These are phyloP conservation scores for Plasmopara viticola DNA, from an alignment of 352 stramenopile species.

Conservation along the genomic window DNA sequence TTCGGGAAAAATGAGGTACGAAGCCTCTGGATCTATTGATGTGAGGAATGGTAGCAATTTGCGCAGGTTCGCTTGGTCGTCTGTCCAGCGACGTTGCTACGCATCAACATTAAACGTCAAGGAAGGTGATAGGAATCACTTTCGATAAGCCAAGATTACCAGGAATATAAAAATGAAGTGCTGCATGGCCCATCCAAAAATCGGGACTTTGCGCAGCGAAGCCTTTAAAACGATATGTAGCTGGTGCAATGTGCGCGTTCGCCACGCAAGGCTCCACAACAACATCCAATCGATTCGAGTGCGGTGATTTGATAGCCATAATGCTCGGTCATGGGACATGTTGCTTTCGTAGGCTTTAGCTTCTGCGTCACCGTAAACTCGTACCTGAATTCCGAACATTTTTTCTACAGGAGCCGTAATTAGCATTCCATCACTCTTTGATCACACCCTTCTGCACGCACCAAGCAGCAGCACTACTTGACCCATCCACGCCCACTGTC, in stretches of 20 bases:
- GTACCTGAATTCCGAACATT: conserved; percentile 51
- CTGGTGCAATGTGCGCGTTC: conserved; percentile 40
- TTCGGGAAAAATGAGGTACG: conserved; percentile 78
- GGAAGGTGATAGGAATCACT: not conserved
- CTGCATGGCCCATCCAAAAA: conserved; percentile 85
- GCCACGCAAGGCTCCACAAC: conserved; percentile 61
- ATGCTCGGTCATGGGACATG: conserved; percentile 44
- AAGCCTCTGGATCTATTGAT: conserved; percentile 39
- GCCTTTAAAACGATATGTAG: conserved; percentile 76
- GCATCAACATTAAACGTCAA: not conserved
- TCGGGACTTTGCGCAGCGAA: conserved; percentile 55
- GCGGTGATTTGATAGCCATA: conserved; percentile 78
- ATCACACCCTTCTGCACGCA: conserved; percentile 16
- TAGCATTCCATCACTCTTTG: conserved; percentile 14
- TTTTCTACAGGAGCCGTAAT: conserved; percentile 34
- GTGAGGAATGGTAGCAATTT: conserved; percentile 54
- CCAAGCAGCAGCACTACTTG: conserved; percentile 57
- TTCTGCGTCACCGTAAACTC: conserved; percentile 48
- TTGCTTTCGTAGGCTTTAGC: conserved; percentile 45
- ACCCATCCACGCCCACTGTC: conserved; percentile 77
- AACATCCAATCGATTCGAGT: conserved; percentile 85
- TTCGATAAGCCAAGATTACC: conserved; percentile 13
- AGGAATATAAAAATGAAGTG: conserved; percentile 83
- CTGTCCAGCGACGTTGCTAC: conserved; percentile 53
- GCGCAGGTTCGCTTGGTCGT: conserved; percentile 50